phyloP scores from a whole-genome alignment of 306 rosid genomes.

The Vicia faba region DNA sequence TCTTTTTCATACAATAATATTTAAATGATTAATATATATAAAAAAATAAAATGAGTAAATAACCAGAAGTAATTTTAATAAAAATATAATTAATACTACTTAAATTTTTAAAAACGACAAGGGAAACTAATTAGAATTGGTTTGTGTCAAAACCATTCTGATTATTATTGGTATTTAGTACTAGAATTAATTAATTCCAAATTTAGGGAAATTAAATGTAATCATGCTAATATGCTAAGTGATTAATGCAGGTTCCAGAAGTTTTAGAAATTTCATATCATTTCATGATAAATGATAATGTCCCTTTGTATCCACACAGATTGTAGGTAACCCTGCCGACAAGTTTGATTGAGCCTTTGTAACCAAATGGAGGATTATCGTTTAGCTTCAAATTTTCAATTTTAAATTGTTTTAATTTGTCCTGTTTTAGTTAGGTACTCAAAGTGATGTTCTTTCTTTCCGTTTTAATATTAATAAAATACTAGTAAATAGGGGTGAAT shows the following conservation, averaged over 20 bases:
- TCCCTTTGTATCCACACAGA: not conserved
- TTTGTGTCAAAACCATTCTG: not conserved
- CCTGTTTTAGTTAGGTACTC: not conserved
- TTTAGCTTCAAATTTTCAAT: constrained; percentile 22
- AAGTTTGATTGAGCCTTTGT: constrained; percentile 35
- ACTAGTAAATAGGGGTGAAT: too few relatives aligned
- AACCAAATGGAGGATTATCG: constrained; percentile 23
- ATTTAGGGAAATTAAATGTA: not conserved
- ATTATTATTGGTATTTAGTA: not conserved
- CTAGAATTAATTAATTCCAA: too few relatives aligned
- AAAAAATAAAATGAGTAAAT: too few relatives aligned
- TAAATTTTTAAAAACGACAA: too few relatives aligned
- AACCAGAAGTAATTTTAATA: too few relatives aligned
- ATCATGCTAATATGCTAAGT: not conserved
- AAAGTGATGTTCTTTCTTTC: not conserved
- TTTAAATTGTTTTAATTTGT: not conserved
- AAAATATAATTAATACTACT: too few relatives aligned
- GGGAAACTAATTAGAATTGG: too few relatives aligned
- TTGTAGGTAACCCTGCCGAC: constrained; percentile 34
- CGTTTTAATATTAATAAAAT: constrained; percentile 6
- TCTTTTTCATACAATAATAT: too few relatives aligned
- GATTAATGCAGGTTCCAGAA: constrained; percentile 17
- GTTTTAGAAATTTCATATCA: not conserved
- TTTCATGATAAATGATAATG: constrained; percentile 19
- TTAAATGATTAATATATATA: too few relatives aligned